Evolutionary conservation across 148 eudicot genomes (phyloP).

Genomic region (Agrostemma githago): DNA sequence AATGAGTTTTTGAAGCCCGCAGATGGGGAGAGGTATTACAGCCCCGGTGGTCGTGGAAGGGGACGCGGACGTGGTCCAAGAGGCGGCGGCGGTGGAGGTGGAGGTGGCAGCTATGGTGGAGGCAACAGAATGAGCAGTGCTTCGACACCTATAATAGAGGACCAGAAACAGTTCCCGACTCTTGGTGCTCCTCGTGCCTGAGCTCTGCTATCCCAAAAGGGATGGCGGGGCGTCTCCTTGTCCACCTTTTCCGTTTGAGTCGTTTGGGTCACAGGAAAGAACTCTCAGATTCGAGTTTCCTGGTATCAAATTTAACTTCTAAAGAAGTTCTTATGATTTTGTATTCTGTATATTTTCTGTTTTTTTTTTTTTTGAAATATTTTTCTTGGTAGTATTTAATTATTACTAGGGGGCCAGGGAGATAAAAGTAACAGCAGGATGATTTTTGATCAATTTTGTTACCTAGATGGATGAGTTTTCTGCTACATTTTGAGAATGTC

Average conservation of each 20-base stretch:
- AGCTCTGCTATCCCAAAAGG: neutral
- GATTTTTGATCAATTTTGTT: constrained; percentile 28
- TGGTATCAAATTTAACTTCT: constrained; percentile 22
- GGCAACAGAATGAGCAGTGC: constrained; percentile 28
- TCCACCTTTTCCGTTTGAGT: constrained; percentile 13
- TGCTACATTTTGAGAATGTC: neutral
- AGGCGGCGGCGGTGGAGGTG: constrained; percentile 38
- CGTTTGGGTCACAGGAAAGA: constrained; percentile 26
- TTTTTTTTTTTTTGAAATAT: constrained; percentile 13
- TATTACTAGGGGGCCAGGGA: neutral
- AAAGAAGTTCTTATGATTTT: constrained; percentile 7
- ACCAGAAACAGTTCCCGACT: constrained; percentile 79
- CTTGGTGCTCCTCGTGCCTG: constrained; percentile 30
- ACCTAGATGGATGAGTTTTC: constrained; percentile 19
- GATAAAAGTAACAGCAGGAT: constrained; percentile 12
- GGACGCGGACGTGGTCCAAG: constrained; percentile 72
- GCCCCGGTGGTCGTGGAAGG: constrained; percentile 60
- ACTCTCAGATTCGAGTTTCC: constrained; percentile 26
- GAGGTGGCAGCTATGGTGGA: constrained; percentile 40
- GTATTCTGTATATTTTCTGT: constrained; percentile 27
- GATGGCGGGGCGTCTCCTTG: neutral
- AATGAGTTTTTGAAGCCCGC: constrained; percentile 90
- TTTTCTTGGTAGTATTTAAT: neutral
- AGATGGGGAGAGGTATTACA: constrained; percentile 62
- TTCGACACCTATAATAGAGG: constrained; percentile 61